phyloP scores from a whole-genome alignment of 352 stramenopile genomes.

The Globisporangium spiculum region DNA sequence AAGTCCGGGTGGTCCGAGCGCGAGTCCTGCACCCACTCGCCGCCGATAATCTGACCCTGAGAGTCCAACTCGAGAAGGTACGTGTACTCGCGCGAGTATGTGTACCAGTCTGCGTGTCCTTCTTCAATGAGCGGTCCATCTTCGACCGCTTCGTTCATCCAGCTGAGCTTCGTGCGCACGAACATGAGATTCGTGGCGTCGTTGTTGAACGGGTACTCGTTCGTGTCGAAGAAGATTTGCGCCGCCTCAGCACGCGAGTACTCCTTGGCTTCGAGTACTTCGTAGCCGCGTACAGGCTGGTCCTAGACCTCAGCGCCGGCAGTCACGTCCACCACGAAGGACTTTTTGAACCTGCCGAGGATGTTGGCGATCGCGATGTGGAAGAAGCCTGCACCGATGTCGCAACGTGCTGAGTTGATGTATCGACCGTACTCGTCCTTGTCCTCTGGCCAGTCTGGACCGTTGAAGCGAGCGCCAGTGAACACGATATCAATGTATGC shows the following conservation, averaged over 20 bases:
- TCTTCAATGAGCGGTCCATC: constrained; percentile 10
- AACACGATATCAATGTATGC: constrained; percentile 13
- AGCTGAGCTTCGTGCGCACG: constrained; percentile 15
- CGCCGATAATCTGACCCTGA: constrained; percentile 2
- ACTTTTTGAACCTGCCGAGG: constrained; percentile 12
- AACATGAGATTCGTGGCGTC: constrained; percentile 13
- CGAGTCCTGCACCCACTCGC: constrained; percentile 7
- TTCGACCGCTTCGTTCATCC: constrained; percentile 15
- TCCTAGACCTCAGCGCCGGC: constrained; percentile 19
- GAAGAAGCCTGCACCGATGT: constrained; percentile 18
- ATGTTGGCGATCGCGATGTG: constrained; percentile 21
- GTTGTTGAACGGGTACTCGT: constrained; percentile 22
- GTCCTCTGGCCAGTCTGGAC: constrained; percentile 2
- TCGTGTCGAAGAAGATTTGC: constrained; percentile 6
- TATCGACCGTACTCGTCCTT: constrained; percentile 18
- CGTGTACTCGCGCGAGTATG: constrained; percentile 2
- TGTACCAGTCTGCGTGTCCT: constrained; percentile 4
- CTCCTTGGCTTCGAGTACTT: constrained; percentile 8
- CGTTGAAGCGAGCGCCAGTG: constrained; percentile 20
- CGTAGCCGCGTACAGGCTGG: constrained; percentile 20
- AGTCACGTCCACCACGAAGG: constrained; percentile 13
- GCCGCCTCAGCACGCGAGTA: neutral
- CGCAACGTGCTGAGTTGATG: constrained; percentile 8
- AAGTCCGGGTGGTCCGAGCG: constrained; percentile 18
- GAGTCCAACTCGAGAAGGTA: constrained; percentile 5